Evolutionary conservation across 2,329 filamentous ascomycete species (phyloP).

Genomic region (Xylaria multiplex): DNA sequence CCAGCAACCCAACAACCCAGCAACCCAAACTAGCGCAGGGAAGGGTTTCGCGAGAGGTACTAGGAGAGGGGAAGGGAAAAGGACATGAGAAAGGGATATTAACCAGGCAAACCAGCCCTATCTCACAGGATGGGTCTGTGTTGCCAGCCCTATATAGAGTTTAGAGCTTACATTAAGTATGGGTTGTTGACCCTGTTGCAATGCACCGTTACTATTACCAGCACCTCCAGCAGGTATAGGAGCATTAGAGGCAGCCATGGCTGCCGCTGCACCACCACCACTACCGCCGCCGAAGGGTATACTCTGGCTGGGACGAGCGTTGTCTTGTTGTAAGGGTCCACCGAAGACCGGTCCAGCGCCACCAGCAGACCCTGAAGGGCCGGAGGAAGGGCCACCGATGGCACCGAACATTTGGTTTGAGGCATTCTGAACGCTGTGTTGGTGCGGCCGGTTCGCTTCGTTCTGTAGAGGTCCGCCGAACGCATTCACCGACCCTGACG

Average conservation of each 20-base stretch:
- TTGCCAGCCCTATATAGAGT: not conserved
- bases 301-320: constrained; percentile 69
- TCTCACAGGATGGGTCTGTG: too few relatives aligned
- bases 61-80: not conserved
- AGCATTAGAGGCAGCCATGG: constrained; percentile 51
- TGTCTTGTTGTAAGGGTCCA: constrained; percentile 71
- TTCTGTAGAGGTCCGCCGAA: constrained; percentile 66
- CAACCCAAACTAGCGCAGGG: not conserved
- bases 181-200: constrained; percentile 54
- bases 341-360: constrained; percentile 74
- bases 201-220: constrained; percentile 52
- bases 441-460: constrained; percentile 62
- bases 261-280: constrained; percentile 62
- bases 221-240: constrained; percentile 50
- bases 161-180: constrained; percentile 73
- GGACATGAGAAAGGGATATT: not conserved
- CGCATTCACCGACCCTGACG: constrained; percentile 59
- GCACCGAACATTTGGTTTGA: constrained; percentile 63
- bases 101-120: not conserved
- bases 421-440: constrained; percentile 62
- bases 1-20: not conserved
- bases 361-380: constrained; percentile 56
- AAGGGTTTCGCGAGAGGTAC: not conserved
- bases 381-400: constrained; percentile 44
- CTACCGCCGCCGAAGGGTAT: constrained; percentile 65